Evolutionary conservation across 768 basidiomycete genomes (phyloP), one percentile per base, ranked within the genome.

Genomic region (Phylloporus rhodoxanthus): DNA sequence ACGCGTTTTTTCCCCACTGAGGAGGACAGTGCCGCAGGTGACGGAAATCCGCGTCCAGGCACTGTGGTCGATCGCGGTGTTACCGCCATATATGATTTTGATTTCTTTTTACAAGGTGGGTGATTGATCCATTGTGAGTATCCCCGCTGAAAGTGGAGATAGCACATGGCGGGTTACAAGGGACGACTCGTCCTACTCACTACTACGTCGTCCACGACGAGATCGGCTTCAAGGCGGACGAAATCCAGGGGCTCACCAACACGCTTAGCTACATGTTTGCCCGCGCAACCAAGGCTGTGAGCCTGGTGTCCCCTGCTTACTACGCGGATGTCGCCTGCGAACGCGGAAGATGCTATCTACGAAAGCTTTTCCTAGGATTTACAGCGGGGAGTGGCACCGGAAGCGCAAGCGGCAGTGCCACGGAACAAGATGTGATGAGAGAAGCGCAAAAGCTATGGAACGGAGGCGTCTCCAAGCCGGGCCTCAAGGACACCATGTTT

Each of bases 401-500:
- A 13, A 68, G 70, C 28, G 62, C 68, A 2, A 76, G 69, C 25
- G 62, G 68, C 2, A 76, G 70, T 32, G 62, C 66, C 2, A 50
- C 67, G 0, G 81, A 82, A 19, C 73, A 80, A 34, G 70, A 73
- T 23, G 74, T 84, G 13, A 69, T 71, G 54, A 61, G 60, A 14
- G 84, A 85, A 60, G 88, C 86, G 1, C 38, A 58, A 46, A 58
- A 43, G 14, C 45, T 75, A 36, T 91, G 88, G 88, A 63, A 65
- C 15, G 61, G 61, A 3, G 86, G 84, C 1, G 81, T 85, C 14
- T 54, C 62, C 14, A 77, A 73, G 2, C 26, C 56, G 0, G 63
- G 57, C 6, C 63, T 88, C 61, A 84, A 79, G 67, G 75, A 85
- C 32, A 82, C 82, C 0, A 89, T 89, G 86, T 89, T 78, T 58